These are phyloP conservation scores for Aspergillus bombycis DNA, from an alignment of 2,329 filamentous ascomycete species.

Conservation along the genomic window DNA sequence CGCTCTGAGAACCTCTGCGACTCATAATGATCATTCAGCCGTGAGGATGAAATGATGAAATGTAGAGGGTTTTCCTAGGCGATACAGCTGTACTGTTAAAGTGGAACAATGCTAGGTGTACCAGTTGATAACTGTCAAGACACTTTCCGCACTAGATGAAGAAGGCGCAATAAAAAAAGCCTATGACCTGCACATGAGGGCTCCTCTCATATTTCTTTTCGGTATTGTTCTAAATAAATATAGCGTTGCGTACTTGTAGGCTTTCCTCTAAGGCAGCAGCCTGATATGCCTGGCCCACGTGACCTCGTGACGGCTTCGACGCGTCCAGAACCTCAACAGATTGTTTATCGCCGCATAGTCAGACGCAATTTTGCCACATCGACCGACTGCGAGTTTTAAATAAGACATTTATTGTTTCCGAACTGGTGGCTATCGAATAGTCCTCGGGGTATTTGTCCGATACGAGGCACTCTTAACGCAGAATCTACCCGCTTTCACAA, in stretches of 20 bases:
- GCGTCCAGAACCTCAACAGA: constrained; percentile 28
- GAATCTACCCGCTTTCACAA: background rate
- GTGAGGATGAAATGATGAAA: background rate
- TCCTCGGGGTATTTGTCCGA: background rate
- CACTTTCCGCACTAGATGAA: background rate
- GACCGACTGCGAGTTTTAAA: constrained; percentile 8
- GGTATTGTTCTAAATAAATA: background rate
- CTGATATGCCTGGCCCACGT: constrained; percentile 31
- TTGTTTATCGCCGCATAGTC: constrained; percentile 16
- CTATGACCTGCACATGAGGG: background rate
- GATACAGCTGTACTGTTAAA: background rate
- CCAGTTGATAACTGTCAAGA: background rate
- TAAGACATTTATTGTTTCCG: background rate
- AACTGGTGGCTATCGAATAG: background rate
- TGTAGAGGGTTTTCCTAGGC: background rate
- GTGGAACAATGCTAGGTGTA: background rate
- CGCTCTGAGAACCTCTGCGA: background rate
- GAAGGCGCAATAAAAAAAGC: background rate
- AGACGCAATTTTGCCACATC: constrained; percentile 26
- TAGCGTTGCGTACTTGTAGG: background rate
- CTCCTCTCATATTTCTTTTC: background rate
- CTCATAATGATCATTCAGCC: background rate
- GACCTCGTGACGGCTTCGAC: constrained; percentile 40
- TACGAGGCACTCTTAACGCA: background rate
- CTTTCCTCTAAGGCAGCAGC: background rate